These are phyloP conservation scores for Hypoxylon fuscum DNA, from an alignment of 495 filamentous ascomycete genomes.

Conservation along the genomic window DNA sequence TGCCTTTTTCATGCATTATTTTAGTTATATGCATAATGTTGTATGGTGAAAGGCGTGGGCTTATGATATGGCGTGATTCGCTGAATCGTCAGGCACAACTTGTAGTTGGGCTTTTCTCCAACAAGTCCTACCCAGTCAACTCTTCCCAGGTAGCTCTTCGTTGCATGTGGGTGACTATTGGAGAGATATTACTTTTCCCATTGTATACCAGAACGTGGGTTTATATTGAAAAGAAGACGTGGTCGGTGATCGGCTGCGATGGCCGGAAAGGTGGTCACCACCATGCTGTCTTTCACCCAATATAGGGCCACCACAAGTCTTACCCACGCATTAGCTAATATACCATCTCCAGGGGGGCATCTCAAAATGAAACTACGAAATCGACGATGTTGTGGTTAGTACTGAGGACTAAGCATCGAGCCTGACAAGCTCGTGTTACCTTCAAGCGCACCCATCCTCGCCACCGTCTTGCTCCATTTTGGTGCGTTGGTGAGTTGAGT, in stretches of 20 bases:
- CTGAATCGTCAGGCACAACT: slow-evolving; percentile 35
- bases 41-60: slow-evolving; percentile 10
- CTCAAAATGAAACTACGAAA: slow-evolving; percentile 3
- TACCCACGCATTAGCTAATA: slow-evolving; percentile 19
- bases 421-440: slow-evolving; percentile 34
- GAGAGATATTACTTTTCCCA: slow-evolving; percentile 4
- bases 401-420: slow-evolving; percentile 8
- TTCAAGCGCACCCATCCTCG: neutral
- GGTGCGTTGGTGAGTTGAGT: neutral
- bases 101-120: slow-evolving; percentile 30
- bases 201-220: slow-evolving; percentile 24
- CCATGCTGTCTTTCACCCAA: slow-evolving; percentile 18
- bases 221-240: slow-evolving; percentile 36
- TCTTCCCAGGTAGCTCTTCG: slow-evolving; percentile 30
- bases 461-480: slow-evolving; percentile 12
- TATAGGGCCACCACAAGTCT: slow-evolving; percentile 3
- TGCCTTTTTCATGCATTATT: neutral
- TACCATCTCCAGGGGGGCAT: neutral
- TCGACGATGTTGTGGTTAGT: slow-evolving; percentile 1
- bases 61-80: slow-evolving; percentile 36
- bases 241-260: slow-evolving; percentile 29
- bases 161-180: slow-evolving; percentile 7
- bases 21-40: slow-evolving; percentile 7
- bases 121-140: slow-evolving; percentile 26
- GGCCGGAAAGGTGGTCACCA: slow-evolving; percentile 32